Conservation (phyloP, 2,329 filamentous ascomycete species). For the Aspergillus puulaauensis region DNA sequence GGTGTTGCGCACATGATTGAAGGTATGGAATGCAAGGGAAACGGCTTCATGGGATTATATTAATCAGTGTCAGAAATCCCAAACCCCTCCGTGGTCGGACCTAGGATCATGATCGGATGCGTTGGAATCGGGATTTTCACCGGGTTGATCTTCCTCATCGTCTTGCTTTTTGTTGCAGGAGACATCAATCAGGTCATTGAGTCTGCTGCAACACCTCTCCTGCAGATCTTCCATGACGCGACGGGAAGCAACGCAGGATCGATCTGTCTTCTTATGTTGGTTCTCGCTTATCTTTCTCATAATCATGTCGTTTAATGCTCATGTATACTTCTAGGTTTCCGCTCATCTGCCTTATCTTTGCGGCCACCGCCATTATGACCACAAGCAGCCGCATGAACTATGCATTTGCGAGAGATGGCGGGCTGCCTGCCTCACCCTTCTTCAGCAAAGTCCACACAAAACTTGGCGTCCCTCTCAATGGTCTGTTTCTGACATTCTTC, state of each 20-base stretch:
- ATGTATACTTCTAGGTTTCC: conserved; percentile 24
- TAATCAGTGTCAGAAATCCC: conserved; percentile 38
- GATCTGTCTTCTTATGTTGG: conserved; percentile 61
- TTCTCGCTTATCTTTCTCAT: too few species aligned
- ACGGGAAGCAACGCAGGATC: conserved; percentile 62
- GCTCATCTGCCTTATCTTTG: conserved; percentile 32
- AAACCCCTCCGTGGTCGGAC: conserved; percentile 54
- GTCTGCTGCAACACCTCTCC: conserved; percentile 57
- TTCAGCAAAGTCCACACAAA: conserved; percentile 62
- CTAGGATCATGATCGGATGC: conserved; percentile 66
- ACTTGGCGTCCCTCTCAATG: conserved; percentile 66
- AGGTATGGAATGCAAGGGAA: conserved; percentile 20
- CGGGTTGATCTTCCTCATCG: conserved; percentile 62
- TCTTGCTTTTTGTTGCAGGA: conserved; percentile 64
- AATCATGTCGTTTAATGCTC: background rate
- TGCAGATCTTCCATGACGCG: conserved; percentile 64
- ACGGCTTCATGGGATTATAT: background rate
- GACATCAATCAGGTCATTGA: conserved; percentile 57
- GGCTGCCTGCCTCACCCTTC: conserved; percentile 60
- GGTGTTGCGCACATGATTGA: conserved; percentile 55
- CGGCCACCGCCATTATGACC: conserved; percentile 34
- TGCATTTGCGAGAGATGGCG: conserved; percentile 56
- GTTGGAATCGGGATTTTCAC: conserved; percentile 63
- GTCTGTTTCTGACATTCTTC: conserved; percentile 59
- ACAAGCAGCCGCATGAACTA: conserved; percentile 38